Percentiles rank a stretch among this genome's conserved stretches.
Evolutionary conservation across 129 eudicot genomes (phyloP).

Genomic region (Chrysanthemum seticuspe): DNA sequence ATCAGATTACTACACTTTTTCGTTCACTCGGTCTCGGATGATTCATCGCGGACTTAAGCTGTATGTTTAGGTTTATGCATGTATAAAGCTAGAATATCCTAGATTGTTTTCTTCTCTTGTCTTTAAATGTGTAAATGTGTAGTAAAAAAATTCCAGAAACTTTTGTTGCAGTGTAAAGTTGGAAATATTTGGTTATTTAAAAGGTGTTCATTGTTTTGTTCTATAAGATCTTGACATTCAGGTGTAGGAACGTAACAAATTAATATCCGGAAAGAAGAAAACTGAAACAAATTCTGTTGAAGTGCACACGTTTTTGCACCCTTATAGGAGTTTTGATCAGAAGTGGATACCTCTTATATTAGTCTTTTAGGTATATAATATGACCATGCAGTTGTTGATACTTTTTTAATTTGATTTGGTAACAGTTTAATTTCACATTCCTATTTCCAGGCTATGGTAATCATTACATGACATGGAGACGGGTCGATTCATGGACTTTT

Average conservation of each 20-base stretch:
- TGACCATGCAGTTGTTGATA: not conserved
- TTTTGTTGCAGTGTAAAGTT: too few relatives aligned
- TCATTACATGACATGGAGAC: conserved; percentile 81
- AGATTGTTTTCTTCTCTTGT: too few relatives aligned
- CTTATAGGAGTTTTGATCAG: conserved; percentile 87
- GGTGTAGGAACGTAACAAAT: conserved; percentile 56
- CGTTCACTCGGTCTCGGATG: conserved; percentile 56
- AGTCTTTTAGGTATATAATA: conserved; percentile 64
- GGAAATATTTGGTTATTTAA: too few relatives aligned
- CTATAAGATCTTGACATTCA: not conserved
- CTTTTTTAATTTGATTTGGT: not conserved
- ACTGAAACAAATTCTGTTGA: conserved; percentile 96
- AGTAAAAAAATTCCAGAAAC: too few relatives aligned
- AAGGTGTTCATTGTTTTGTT: not conserved
- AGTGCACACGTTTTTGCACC: conserved; percentile 84
- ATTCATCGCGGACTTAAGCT: conserved; percentile 35
- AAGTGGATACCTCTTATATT: conserved; percentile 83
- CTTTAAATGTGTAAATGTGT: not conserved
- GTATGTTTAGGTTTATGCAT: conserved; percentile 34
- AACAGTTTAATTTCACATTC: too few relatives aligned
- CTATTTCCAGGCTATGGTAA: conserved; percentile 80
- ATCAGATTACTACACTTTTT: conserved; percentile 72
- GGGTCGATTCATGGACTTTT: conserved; percentile 57
- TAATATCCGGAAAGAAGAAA: conserved; percentile 66
- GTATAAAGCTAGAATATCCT: not conserved